Evolutionary conservation across 2,329 filamentous ascomycete genomes (phyloP).

Genomic region (Colletotrichum abscissum): DNA sequence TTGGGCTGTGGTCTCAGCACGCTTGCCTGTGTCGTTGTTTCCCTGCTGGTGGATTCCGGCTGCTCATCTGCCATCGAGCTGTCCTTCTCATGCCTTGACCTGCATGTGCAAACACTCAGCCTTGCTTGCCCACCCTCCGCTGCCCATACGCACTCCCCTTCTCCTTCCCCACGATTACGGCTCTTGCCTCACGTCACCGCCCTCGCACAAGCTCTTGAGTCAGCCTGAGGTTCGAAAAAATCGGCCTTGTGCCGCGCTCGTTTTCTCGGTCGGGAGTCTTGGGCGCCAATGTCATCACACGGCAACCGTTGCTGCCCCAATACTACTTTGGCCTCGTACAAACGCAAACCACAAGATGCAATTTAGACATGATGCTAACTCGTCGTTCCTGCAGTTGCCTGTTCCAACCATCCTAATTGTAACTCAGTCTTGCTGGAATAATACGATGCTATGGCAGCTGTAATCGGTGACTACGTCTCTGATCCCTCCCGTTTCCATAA

Average conservation of each 20-base stretch:
- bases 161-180: neutral
- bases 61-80: neutral
- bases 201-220: neutral
- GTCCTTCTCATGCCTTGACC: neutral
- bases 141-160: neutral
- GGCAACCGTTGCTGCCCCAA: neutral
- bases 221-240: neutral
- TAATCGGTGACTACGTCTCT: constrained; percentile 79
- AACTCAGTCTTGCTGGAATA: constrained; percentile 36
- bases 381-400: constrained; percentile 16
- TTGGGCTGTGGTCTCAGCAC: neutral
- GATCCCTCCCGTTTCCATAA: constrained; percentile 77
- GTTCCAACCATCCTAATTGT: constrained; percentile 33
- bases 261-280: neutral
- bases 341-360: neutral
- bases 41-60: neutral
- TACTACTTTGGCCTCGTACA: neutral
- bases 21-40: neutral
- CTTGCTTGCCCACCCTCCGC: neutral
- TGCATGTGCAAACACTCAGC: neutral
- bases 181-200: neutral
- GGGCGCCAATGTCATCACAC: constrained; percentile 1
- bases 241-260: neutral
- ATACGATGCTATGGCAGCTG: constrained; percentile 68
- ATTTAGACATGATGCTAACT: neutral